phyloP scores from a whole-genome alignment of 1,284 basidiomycete species.

The Cutaneotrichosporon sp. region DNA sequence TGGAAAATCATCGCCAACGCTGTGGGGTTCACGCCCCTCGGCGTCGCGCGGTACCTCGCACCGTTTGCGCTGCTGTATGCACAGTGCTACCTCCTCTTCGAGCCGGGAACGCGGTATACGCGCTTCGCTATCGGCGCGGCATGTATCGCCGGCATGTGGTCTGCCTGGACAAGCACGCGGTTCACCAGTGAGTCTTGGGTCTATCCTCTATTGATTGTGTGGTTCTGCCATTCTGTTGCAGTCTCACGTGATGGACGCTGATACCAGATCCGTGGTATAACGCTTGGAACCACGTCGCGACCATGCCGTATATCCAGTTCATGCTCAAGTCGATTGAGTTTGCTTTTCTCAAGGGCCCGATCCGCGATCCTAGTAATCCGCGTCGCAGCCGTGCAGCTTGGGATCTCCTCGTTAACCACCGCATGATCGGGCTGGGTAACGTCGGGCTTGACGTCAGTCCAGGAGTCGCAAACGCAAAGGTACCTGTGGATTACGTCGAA shows the following conservation, averaged over 20 bases:
- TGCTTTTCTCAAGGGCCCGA: constrained; percentile 28
- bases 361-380: constrained; percentile 35
- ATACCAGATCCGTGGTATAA: constrained; percentile 11
- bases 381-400: constrained; percentile 26
- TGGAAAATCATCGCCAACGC: constrained; percentile 14
- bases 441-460: constrained; percentile 23
- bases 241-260: background rate
- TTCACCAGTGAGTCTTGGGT: constrained; percentile 31
- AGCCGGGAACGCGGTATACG: constrained; percentile 29
- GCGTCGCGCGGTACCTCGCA: constrained; percentile 1
- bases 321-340: constrained; percentile 38
- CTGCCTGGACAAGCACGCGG: constrained; percentile 28
- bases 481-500: background rate
- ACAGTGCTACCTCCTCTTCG: constrained; percentile 34
- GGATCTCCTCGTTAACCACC: constrained; percentile 35
- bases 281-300: constrained; percentile 5
- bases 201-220: background rate
- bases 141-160: constrained; percentile 26
- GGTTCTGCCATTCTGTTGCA: no score
- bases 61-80: constrained; percentile 13
- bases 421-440: constrained; percentile 37
- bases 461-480: background rate
- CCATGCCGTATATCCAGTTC: constrained; percentile 6
- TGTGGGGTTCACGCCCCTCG: constrained; percentile 2
- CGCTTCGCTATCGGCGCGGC: constrained; percentile 31